These are phyloP conservation scores for Groenewaldozyma sp. DNA, from an alignment of 1,139 yeast genomes.

Conservation along the genomic window DNA sequence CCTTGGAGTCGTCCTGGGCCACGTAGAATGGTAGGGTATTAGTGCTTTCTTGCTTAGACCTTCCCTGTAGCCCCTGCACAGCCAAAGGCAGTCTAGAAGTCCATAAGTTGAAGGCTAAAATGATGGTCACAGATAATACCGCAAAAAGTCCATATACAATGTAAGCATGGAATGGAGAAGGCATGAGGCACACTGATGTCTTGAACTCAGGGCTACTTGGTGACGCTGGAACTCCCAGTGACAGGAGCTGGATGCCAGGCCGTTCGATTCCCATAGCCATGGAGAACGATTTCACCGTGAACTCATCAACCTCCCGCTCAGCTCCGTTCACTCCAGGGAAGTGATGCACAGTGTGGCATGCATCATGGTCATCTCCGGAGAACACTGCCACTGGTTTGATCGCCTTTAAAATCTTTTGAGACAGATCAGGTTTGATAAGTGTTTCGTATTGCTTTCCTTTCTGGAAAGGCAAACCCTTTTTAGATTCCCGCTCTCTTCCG, in stretches of 20 bases:
- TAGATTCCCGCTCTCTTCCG: constrained; percentile 62
- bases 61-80: too few relatives aligned
- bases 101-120: constrained; percentile 11
- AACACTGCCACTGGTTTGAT: constrained; percentile 61
- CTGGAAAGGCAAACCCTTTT: constrained; percentile 43
- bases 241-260: constrained; percentile 80
- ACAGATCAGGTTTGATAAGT: constrained; percentile 48
- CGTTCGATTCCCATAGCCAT: constrained; percentile 83
- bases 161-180: constrained; percentile 52
- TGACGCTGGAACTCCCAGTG: constrained; percentile 35
- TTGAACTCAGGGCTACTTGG: constrained; percentile 22
- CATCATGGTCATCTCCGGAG: constrained; percentile 96
- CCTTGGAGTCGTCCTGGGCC: too few relatives aligned
- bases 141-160: constrained; percentile 23
- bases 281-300: constrained; percentile 79
- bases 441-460: constrained; percentile 77
- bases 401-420: constrained; percentile 45
- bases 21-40: too few relatives aligned
- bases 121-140: constrained; percentile 12
- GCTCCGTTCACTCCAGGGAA: constrained; percentile 24
- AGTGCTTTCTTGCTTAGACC: too few relatives aligned
- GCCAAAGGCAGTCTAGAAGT: too few relatives aligned
- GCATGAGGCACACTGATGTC: constrained; percentile 61
- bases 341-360: constrained; percentile 67
- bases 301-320: constrained; percentile 45